Evolutionary conservation across 164 flowering plant species (phyloP).

Genomic region (Annona squamosa): DNA sequence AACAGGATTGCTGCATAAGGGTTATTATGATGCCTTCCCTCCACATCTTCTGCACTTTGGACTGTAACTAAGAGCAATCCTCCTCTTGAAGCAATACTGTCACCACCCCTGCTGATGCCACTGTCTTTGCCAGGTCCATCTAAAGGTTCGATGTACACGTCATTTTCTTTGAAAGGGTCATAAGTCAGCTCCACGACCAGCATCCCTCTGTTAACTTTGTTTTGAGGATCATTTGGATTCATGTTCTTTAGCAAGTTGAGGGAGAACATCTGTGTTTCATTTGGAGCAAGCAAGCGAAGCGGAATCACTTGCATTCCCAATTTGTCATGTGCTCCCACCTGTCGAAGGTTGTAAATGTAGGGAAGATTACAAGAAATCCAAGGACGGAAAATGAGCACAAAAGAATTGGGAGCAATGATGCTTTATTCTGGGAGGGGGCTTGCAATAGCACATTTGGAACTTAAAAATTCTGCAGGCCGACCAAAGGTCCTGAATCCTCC

Average conservation of each 20-base stretch:
- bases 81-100: slow-evolving; percentile 14
- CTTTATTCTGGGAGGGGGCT: background rate
- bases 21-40: slow-evolving; percentile 59
- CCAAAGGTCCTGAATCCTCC: no score
- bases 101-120: slow-evolving; percentile 3
- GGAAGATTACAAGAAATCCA: background rate
- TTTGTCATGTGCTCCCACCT: slow-evolving; percentile 69
- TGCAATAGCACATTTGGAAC: background rate
- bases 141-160: slow-evolving; percentile 20
- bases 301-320: slow-evolving; percentile 77
- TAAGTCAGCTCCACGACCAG: slow-evolving; percentile 45
- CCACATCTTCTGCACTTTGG: slow-evolving; percentile 54
- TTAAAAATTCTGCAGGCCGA: no score
- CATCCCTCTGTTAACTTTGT: slow-evolving; percentile 48
- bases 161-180: slow-evolving; percentile 46
- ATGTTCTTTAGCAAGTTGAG: slow-evolving; percentile 53
- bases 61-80: slow-evolving; percentile 56
- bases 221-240: slow-evolving; percentile 50
- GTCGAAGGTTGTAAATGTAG: slow-evolving; percentile 1
- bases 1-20: slow-evolving; percentile 51
- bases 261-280: slow-evolving; percentile 37
- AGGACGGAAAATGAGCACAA: background rate
- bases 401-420: background rate
- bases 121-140: slow-evolving; percentile 19
- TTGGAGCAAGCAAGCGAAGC: slow-evolving; percentile 42